Percentiles rank a stretch among this genome's conserved stretches.
Evolutionary conservation across 495 filamentous ascomycete genomes (phyloP).

Genomic region (Poronia punctata): DNA sequence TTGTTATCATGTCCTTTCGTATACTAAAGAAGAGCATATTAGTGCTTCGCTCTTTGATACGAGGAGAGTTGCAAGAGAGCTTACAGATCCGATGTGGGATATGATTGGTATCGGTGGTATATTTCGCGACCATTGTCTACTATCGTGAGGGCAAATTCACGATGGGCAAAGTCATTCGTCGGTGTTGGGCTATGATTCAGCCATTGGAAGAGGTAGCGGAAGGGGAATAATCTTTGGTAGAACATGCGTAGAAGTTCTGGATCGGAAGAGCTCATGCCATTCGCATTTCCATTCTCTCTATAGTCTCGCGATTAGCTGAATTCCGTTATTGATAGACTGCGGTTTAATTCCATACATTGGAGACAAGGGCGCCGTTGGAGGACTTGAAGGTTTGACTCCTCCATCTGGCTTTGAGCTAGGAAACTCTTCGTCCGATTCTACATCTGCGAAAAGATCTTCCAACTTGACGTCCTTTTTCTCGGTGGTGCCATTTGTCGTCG

Average conservation of each 20-base stretch:
- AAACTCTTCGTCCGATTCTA: constrained; percentile 74
- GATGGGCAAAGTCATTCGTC: constrained; percentile 78
- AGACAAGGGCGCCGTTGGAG: constrained; percentile 23
- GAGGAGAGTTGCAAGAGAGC: constrained; percentile 17
- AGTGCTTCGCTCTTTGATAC: neutral
- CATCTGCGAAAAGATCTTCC: constrained; percentile 73
- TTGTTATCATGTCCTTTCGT: constrained; percentile 79
- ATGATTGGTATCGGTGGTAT: constrained; percentile 89
- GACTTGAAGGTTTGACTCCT: constrained; percentile 22
- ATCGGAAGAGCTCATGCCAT: constrained; percentile 45
- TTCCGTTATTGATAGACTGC: neutral
- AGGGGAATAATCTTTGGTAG: constrained; percentile 94
- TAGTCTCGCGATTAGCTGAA: constrained; percentile 5
- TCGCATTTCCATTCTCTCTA: constrained; percentile 13
- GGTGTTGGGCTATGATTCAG: constrained; percentile 88
- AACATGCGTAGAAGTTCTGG: constrained; percentile 81
- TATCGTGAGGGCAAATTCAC: constrained; percentile 91
- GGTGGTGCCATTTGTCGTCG: constrained; percentile 12
- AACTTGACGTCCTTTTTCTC: constrained; percentile 53
- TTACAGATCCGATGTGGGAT: constrained; percentile 74
- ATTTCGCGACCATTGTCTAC: constrained; percentile 59
- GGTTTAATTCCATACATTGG: constrained; percentile 22
- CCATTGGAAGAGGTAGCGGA: constrained; percentile 94
- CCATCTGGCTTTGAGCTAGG: constrained; percentile 38
- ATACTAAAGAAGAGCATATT: constrained; percentile 45